These are phyloP conservation scores for Arthroderma sp. DNA, from an alignment of 2,329 filamentous ascomycete species.

Conservation along the genomic window DNA sequence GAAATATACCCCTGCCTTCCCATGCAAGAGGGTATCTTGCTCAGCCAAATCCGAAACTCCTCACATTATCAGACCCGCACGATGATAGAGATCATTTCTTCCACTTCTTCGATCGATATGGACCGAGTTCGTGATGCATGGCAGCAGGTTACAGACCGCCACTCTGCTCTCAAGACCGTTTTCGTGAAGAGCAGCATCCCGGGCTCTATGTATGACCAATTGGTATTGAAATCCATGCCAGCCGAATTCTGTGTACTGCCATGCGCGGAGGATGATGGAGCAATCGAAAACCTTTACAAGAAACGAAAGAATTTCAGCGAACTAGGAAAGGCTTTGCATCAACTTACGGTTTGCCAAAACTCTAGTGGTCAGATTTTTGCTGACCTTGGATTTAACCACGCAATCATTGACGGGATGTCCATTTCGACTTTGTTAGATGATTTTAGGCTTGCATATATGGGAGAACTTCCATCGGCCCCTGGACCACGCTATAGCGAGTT, in stretches of 20 bases:
- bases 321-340: constrained; percentile 24
- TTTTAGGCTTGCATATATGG: constrained; percentile 27
- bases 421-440: constrained; percentile 31
- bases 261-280: background rate
- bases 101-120: background rate
- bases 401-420: constrained; percentile 36
- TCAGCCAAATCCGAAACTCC: constrained; percentile 8
- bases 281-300: background rate
- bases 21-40: constrained; percentile 16
- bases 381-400: constrained; percentile 34
- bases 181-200: constrained; percentile 20
- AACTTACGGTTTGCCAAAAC: constrained; percentile 27
- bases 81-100: constrained; percentile 6
- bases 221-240: constrained; percentile 8
- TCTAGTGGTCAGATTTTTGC: constrained; percentile 21
- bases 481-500: constrained; percentile 30
- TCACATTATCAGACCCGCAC: constrained; percentile 5
- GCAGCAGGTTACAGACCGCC: constrained; percentile 8
- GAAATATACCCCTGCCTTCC: constrained; percentile 24
- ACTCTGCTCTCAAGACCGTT: constrained; percentile 15
- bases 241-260: background rate
- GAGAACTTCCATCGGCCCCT: constrained; percentile 19
- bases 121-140: constrained; percentile 7
- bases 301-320: background rate
- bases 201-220: constrained; percentile 11